Evolutionary conservation across 148 eudicot species (phyloP).

Genomic region (Drosera capensis): DNA sequence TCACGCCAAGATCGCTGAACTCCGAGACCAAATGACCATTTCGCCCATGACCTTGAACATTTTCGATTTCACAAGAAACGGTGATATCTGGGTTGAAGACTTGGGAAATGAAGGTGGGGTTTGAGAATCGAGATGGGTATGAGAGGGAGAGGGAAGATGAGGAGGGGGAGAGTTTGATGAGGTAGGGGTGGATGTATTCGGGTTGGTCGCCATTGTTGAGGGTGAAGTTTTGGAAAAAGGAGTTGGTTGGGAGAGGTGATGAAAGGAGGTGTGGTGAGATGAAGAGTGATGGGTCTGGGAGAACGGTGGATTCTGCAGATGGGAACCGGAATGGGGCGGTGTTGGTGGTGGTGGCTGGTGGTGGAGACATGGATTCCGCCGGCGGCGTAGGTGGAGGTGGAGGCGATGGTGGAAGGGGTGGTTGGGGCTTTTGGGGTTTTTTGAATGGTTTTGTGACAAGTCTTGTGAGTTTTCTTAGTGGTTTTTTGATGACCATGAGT

Average conservation of each 20-base stretch:
- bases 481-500: constrained; percentile 30
- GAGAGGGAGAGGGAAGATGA: constrained; percentile 46
- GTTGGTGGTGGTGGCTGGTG: constrained; percentile 1
- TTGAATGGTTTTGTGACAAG: constrained; percentile 25
- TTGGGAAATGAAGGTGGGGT: constrained; percentile 42
- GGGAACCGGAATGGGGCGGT: constrained; percentile 49
- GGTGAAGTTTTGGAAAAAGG: constrained; percentile 82
- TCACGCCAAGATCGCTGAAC: constrained; percentile 55
- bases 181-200: constrained; percentile 82
- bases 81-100: constrained; percentile 59
- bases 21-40: constrained; percentile 34
- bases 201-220: constrained; percentile 88
- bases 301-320: constrained; percentile 29
- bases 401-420: constrained; percentile 1
- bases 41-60: constrained; percentile 12
- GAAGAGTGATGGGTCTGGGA: constrained; percentile 67
- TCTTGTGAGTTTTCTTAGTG: constrained; percentile 16
- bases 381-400: constrained; percentile 9
- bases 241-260: constrained; percentile 70
- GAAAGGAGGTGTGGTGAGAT: constrained; percentile 45
- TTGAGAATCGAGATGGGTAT: constrained; percentile 53
- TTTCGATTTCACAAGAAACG: constrained; percentile 21
- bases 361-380: constrained; percentile 2
- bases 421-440: constrained; percentile 11
- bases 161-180: constrained; percentile 43